Evolutionary conservation across 2,329 filamentous ascomycete genomes (phyloP), one percentile per base, ranked within the genome.

Genomic region (Tolypocladium album): DNA sequence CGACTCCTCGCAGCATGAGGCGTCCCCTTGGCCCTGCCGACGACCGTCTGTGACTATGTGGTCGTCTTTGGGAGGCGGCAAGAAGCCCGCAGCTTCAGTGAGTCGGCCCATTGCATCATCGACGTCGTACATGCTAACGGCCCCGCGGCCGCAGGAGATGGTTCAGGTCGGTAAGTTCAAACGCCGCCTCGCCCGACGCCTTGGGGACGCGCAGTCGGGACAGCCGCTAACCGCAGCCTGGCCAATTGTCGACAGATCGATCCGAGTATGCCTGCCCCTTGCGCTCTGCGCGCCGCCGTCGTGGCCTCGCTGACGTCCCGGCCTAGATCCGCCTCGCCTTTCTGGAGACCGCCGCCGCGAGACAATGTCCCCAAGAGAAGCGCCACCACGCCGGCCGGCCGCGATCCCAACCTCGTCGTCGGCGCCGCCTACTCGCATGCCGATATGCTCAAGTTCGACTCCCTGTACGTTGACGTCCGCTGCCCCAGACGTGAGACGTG

Each of bases 391-490:
- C 68, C 73, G 50, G 64, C 65, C 39, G 71, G 77, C 58, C 81
- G 83, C 71, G 87, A 89, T 67, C 77, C 86, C 57, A 85, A 80
- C 68, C 83, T 93, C 63, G 89, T 99, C 42, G 89, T 97, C 61
- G 94, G 94, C 66, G 94, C 94, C 60, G 88, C 92, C 55, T 99
- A 99, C 72, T 97, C 94, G 17, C 94, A 99, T 75, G 90, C 93
- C 36, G 92, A 97, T 76, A 90, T 96, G 70, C 81, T 97, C 67
- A 96, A 93, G 74, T 88, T 93, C 69, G 90, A 91, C 69, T 84
- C 86, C 36, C 68, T 93, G 90, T 94, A 82, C 65, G 82, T 74
- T 39, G 24, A 43, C 52, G 20, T 34, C 11, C 34, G 17, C 12
- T 9, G 22, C 59, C 12, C 22, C 4, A 34, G 50, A 53, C 50